Evolutionary conservation across 108 stramenopile genomes (phyloP), one percentile per base, ranked within the genome.

Genomic region (Thalassiosira profunda): DNA sequence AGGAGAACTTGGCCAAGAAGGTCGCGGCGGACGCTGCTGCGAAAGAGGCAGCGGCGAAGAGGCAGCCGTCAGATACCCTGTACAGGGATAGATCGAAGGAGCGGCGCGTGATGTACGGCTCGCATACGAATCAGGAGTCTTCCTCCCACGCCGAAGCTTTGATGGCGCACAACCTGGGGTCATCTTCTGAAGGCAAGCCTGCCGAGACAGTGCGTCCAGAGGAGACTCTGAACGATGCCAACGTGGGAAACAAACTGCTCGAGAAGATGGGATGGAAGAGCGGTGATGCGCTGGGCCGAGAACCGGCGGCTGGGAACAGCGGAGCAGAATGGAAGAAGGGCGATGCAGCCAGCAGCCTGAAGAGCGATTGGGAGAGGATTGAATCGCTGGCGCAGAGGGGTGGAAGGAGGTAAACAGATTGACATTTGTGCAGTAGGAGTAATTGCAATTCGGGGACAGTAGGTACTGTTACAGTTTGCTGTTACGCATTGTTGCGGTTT

Each of bases 311-410:
- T 54, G 63, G 21, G 20, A 56, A 46, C 40, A 31, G 68, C 38
- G 51, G 67, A 5, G 31, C 63, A 28, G 41, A 41, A 9, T 30
- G 60, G 2, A 70, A 52, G 62, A 29, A 47, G 20, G 38, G 56
- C 17, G 47, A 34, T 29, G 72, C 21, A 5, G 45, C 43, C 43
- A 62, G 42, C 37, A 47, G 49, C 56, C 62, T 91, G 40, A 76
- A 67, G 53, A 87, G 85, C 67, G 92, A 93, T 58, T 93, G 92
- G 92, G 86, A 91, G 37, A 62, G 88, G 20, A 93, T 93, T 44
- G 92, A 93, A 67, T 51, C 84, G 5, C 33, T 90, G 69, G 87
- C 89, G 33, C 68, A 70, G 56, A 40, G 52, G 15, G 70, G 74
- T 52, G 79, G 79, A 52, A 46, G 57, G 10, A n/a, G n/a, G n/a